Percentiles rank a stretch among this genome's conserved stretches.
Conservation (phyloP, 306 rosid species). For the Elaeagnus macrophylla region DNA sequence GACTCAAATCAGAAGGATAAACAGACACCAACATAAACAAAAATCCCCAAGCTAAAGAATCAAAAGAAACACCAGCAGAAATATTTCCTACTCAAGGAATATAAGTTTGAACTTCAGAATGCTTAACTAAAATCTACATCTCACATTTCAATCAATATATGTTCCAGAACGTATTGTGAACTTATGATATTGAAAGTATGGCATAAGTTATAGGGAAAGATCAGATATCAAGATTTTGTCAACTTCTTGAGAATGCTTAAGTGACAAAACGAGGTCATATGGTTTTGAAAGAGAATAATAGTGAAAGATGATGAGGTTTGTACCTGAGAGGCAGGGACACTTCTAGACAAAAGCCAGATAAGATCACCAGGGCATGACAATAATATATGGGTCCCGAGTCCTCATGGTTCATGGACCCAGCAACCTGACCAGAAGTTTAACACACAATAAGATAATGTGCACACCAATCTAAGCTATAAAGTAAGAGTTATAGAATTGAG, state of each 20-base stretch:
- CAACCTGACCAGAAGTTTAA: conserved; percentile 34
- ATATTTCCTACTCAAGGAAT: background rate
- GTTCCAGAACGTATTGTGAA: background rate
- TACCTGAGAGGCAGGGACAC: conserved; percentile 94
- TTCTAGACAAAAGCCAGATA: conserved; percentile 74
- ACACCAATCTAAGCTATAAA: background rate
- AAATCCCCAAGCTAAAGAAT: conserved; percentile 28
- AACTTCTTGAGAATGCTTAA: background rate
- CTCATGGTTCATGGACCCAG: conserved; percentile 83
- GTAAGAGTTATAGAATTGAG: background rate
- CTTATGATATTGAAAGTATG: background rate
- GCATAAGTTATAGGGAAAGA: background rate
- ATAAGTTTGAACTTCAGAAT: too few species aligned
- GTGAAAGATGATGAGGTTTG: background rate
- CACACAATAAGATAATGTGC: background rate
- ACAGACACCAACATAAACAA: background rate
- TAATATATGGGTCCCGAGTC: conserved; percentile 75
- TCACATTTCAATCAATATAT: background rate
- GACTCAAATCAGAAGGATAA: background rate
- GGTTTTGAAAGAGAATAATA: background rate
- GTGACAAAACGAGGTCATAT: background rate
- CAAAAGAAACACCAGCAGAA: background rate
- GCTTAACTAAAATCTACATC: too few species aligned
- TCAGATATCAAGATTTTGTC: background rate
- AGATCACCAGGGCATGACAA: conserved; percentile 87